phyloP scores from a whole-genome alignment of 2,329 filamentous ascomycete genomes.

The Penicillium sp. region DNA sequence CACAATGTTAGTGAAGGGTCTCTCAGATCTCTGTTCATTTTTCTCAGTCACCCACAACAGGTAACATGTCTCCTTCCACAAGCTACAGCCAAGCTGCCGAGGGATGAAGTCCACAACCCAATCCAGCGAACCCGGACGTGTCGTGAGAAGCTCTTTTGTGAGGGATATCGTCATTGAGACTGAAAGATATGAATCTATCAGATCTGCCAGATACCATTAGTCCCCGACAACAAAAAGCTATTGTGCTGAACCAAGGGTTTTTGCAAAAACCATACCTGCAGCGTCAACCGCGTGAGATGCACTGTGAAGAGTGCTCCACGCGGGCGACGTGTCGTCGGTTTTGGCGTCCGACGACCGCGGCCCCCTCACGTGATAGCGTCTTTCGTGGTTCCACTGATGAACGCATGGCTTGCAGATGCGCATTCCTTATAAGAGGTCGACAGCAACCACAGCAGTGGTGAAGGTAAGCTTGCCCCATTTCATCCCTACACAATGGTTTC shows the following conservation, averaged over 20 bases:
- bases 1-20: constrained; percentile 24
- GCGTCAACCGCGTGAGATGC: constrained; percentile 7
- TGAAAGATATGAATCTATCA: constrained; percentile 19
- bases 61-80: constrained; percentile 44
- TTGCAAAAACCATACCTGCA: constrained; percentile 13
- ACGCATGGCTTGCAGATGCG: constrained; percentile 25
- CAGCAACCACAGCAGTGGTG: constrained; percentile 3
- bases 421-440: constrained; percentile 23
- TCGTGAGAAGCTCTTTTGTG: constrained; percentile 46
- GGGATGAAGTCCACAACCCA: constrained; percentile 44
- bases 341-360: constrained; percentile 17
- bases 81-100: constrained; percentile 23
- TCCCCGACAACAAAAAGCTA: not conserved
- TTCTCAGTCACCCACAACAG: constrained; percentile 46
- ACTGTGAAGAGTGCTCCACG: not conserved
- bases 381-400: constrained; percentile 29
- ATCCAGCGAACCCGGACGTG: constrained; percentile 28
- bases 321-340: constrained; percentile 14
- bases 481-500: constrained; percentile 17
- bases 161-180: constrained; percentile 47
- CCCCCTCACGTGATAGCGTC: constrained; percentile 24
- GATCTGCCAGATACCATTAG: constrained; percentile 7
- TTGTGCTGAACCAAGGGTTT: not conserved
- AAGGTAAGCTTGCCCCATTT: constrained; percentile 17
- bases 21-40: constrained; percentile 55